Evolutionary conservation across 192 early-diverging fungal species (phyloP).

Genomic region (Coemansia sp.): DNA sequence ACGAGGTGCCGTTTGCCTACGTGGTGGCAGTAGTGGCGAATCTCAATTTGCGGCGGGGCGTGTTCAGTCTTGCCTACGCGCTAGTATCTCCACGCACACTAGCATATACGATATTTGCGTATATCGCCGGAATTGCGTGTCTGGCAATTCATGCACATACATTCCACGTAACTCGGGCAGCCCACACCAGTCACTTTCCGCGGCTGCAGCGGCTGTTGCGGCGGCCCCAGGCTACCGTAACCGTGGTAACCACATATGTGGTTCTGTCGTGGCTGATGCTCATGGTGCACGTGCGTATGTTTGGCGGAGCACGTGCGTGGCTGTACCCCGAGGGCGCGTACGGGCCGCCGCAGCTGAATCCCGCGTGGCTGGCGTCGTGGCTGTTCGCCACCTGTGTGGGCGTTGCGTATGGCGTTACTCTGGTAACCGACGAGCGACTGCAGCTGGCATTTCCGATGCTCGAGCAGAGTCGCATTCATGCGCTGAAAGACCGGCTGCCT

Average conservation of each 20-base stretch:
- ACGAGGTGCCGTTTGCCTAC: slow-evolving; percentile 44
- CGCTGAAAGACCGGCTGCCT: slow-evolving; percentile 46
- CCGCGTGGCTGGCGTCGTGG: slow-evolving; percentile 43
- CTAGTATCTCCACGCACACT: slow-evolving; percentile 38
- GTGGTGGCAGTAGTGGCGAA: slow-evolving; percentile 31
- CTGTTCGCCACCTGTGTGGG: slow-evolving; percentile 27
- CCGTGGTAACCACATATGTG: slow-evolving; percentile 15
- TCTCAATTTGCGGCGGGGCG: slow-evolving; percentile 25
- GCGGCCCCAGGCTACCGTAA: slow-evolving; percentile 19
- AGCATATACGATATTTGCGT: slow-evolving; percentile 33
- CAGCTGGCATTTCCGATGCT: slow-evolving; percentile 48
- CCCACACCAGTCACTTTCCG: slow-evolving; percentile 44
- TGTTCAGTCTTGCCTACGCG: slow-evolving; percentile 20
- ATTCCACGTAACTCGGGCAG: slow-evolving; percentile 37
- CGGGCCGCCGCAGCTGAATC: slow-evolving; percentile 52
- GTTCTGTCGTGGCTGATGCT: slow-evolving; percentile 25
- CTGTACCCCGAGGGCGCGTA: slow-evolving; percentile 48
- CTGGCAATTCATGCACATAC: slow-evolving; percentile 28
- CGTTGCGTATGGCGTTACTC: slow-evolving; percentile 19
- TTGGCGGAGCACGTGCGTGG: slow-evolving; percentile 45
- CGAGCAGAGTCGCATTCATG: slow-evolving; percentile 48
- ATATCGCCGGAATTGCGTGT: slow-evolving; percentile 20
- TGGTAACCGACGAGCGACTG: slow-evolving; percentile 41
- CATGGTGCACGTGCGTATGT: slow-evolving; percentile 29
- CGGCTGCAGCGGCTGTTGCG: slow-evolving; percentile 49